Base-by-base conservation (phyloP, 345 rosid species). In the Pugionium cornutum region DNA sequence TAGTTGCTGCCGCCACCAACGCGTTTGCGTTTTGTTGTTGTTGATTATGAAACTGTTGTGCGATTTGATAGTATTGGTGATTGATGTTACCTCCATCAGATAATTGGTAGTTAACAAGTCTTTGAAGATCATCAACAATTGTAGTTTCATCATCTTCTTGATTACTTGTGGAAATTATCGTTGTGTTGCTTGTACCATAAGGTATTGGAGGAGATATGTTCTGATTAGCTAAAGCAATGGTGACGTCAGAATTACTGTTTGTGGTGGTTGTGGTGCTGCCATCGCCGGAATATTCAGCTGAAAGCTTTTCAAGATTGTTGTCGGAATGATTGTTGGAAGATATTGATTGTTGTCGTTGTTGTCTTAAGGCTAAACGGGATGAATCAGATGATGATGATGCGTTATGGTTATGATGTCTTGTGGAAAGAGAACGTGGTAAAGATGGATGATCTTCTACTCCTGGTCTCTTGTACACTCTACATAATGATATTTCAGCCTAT, bases 371-470 rank as follows among this genome's bases (percentile, higher is more conserved):
- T 37, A 66, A 27, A 6, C 64, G 77, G 36, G 78, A 62, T 40
- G 67, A 18, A 18, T 18, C 18, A 18, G 67, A 53, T 70, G 84
- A 65, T 56, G 64, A 55, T 54, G 74, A 53, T 54, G 53, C 6
- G n/a, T 67, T 31, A 29, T 58, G 32, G 11, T 33, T 81, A 68
- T 41, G 83, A 60, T 44, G 82, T 41, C 75, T 72, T 26, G 89
- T 79, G 1, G 87, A 78, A 49, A 81, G 78, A 9, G 83, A 76
- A 29, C 96, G 96, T 11, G 94, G 96, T 10, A 89, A 79, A 1
- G 96, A 86, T 5, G 91, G 90, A 64, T 86, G 90, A 70, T 92
- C 98, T 75, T 89, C 98, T 1, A 92, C 94, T 67, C 98, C 98
- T 29, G 96, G 79, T 65, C 98, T 81, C 75, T 89, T 92, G 87